These are phyloP conservation scores for Penicillium sp. DNA, from an alignment of 2,329 filamentous ascomycete genomes.

Conservation along the genomic window DNA sequence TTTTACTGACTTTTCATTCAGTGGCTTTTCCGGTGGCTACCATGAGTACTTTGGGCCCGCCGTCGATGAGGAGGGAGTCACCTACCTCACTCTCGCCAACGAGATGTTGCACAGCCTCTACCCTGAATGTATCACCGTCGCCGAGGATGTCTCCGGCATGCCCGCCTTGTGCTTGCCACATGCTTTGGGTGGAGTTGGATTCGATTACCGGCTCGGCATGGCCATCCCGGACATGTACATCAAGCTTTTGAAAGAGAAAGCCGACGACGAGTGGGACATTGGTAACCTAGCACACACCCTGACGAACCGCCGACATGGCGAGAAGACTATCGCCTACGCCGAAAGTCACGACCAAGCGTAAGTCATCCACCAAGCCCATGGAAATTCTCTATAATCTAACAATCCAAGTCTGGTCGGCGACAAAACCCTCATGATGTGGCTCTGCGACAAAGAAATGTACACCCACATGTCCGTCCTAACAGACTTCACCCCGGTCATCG, in stretches of 20 bases:
- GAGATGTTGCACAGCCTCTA: slow-evolving; percentile 91
- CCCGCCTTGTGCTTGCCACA: slow-evolving; percentile 86
- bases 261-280: slow-evolving; percentile 89
- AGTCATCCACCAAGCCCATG: too few relatives aligned
- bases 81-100: slow-evolving; percentile 94
- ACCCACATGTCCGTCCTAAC: slow-evolving; percentile 89
- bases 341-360: slow-evolving; percentile 98
- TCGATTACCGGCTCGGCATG: slow-evolving; percentile 97
- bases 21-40: slow-evolving; percentile 93
- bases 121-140: slow-evolving; percentile 80
- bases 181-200: slow-evolving; percentile 82
- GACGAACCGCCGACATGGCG: slow-evolving; percentile 86
- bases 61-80: slow-evolving; percentile 89
- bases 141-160: slow-evolving; percentile 98
- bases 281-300: slow-evolving; percentile 76
- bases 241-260: slow-evolving; percentile 91
- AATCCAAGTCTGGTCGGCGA: slow-evolving; percentile 75
- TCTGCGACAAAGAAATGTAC: slow-evolving; percentile 95
- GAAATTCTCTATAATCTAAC: too few relatives aligned
- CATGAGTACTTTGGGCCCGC: slow-evolving; percentile 91
- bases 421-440: slow-evolving; percentile 95
- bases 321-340: slow-evolving; percentile 97
- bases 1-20: slow-evolving; percentile 32
- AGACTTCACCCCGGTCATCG: slow-evolving; percentile 79
- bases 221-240: slow-evolving; percentile 98